These are phyloP conservation scores for Fonsecaea multimorphosa DNA, from an alignment of 2,329 filamentous ascomycete species.

Conservation along the genomic window DNA sequence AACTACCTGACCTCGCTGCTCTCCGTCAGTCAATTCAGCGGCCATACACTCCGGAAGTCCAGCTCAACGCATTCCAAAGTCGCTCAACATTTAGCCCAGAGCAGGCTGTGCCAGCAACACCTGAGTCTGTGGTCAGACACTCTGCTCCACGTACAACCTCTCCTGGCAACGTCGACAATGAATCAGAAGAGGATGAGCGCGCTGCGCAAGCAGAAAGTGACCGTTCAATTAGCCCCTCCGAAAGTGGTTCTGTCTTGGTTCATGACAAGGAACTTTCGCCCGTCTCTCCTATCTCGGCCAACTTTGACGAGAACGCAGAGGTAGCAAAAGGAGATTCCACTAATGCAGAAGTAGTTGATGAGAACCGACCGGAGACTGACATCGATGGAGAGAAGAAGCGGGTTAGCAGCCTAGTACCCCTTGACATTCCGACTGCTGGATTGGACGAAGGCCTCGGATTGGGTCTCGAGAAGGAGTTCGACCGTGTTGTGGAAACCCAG, in stretches of 20 bases:
- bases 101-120: conserved; percentile 68
- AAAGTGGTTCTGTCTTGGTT: conserved; percentile 28
- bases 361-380: conserved; percentile 6
- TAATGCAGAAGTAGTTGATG: conserved; percentile 3
- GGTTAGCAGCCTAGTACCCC: conserved; percentile 76
- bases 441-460: conserved; percentile 74
- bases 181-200: conserved; percentile 77
- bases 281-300: conserved; percentile 27
- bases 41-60: conserved; percentile 41
- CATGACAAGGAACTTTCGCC: conserved; percentile 28
- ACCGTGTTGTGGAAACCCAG: conserved; percentile 92
- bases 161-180: conserved; percentile 5
- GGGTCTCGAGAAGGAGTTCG: conserved; percentile 89
- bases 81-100: conserved; percentile 41
- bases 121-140: conserved; percentile 88
- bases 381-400: conserved; percentile 49
- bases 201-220: conserved; percentile 44
- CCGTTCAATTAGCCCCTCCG: conserved; percentile 31
- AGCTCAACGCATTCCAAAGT: conserved; percentile 38
- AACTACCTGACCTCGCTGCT: conserved; percentile 46
- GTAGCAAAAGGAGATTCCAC: not conserved
- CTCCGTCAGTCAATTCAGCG: conserved; percentile 49
- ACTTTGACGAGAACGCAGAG: conserved; percentile 21
- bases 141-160: conserved; percentile 56
- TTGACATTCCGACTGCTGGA: conserved; percentile 78